A percentile compares a stretch with the other conserved stretches of the same genome.
Evolutionary conservation across 768 basidiomycete genomes (phyloP).

Genomic region (Suillus bovinus): DNA sequence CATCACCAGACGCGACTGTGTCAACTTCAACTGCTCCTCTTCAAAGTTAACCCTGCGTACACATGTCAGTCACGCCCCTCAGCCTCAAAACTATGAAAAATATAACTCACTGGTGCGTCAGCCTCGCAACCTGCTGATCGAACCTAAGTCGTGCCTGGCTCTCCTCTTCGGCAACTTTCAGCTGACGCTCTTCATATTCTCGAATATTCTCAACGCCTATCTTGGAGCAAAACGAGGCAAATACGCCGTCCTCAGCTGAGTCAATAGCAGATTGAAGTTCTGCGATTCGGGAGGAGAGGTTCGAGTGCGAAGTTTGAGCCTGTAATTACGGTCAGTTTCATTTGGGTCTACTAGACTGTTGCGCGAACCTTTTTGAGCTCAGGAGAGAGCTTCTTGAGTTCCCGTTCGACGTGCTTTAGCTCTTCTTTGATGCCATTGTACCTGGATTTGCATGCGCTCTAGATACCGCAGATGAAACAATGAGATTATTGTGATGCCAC

Average conservation of each 20-base stretch:
- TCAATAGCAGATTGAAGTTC: slow-evolving; percentile 60
- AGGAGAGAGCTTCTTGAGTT: slow-evolving; percentile 63
- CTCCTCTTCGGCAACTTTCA: slow-evolving; percentile 87
- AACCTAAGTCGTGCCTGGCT: slow-evolving; percentile 80
- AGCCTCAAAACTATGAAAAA: background rate
- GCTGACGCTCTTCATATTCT: slow-evolving; percentile 90
- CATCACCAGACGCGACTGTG: slow-evolving; percentile 59
- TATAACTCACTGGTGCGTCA: slow-evolving; percentile 76
- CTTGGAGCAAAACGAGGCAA: slow-evolving; percentile 72
- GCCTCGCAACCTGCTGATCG: slow-evolving; percentile 82
- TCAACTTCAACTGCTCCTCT: slow-evolving; percentile 65
- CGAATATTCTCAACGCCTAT: slow-evolving; percentile 83
- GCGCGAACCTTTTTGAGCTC: slow-evolving; percentile 68
- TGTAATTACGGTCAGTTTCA: slow-evolving; percentile 24
- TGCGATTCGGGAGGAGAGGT: slow-evolving; percentile 55
- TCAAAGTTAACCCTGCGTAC: slow-evolving; percentile 74
- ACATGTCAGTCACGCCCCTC: background rate
- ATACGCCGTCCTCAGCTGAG: slow-evolving; percentile 79
- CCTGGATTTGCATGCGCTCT: slow-evolving; percentile 78
- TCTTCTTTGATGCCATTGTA: slow-evolving; percentile 82
- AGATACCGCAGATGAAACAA: background rate
- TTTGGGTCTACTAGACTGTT: background rate
- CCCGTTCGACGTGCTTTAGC: slow-evolving; percentile 74
- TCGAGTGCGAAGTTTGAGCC: slow-evolving; percentile 54
- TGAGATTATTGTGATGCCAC: background rate